These are phyloP conservation scores for Bathelium albidoporum DNA, from an alignment of 495 filamentous ascomycete species.

Conservation along the genomic window DNA sequence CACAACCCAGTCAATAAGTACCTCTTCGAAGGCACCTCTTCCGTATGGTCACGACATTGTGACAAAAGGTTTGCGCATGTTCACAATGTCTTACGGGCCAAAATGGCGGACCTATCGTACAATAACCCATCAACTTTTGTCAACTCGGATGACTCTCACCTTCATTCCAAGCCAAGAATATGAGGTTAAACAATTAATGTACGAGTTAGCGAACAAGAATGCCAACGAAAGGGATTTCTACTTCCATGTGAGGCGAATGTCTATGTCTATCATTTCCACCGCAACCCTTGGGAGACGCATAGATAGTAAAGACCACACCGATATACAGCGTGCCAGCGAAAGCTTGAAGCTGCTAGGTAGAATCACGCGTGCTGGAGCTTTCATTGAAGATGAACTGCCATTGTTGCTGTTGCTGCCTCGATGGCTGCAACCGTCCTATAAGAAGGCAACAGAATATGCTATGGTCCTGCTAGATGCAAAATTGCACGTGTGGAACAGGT, in stretches of 20 bases:
- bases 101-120: slow-evolving; percentile 23
- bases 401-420: slow-evolving; percentile 16
- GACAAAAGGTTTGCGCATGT: slow-evolving; percentile 15
- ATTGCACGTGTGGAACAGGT: slow-evolving; percentile 9
- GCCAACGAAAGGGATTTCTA: slow-evolving; percentile 19
- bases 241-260: slow-evolving; percentile 19
- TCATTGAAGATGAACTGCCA: slow-evolving; percentile 21
- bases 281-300: slow-evolving; percentile 23
- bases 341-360: slow-evolving; percentile 18
- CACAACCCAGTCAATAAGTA: background rate
- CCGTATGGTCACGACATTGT: slow-evolving; percentile 25
- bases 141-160: slow-evolving; percentile 15
- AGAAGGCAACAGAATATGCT: slow-evolving; percentile 18
- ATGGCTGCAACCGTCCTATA: slow-evolving; percentile 17
- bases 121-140: slow-evolving; percentile 24
- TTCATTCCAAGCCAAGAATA: slow-evolving; percentile 27
- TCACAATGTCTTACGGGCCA: slow-evolving; percentile 23
- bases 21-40: slow-evolving; percentile 22
- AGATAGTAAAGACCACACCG: slow-evolving; percentile 17
- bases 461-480: slow-evolving; percentile 18
- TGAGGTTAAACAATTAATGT: slow-evolving; percentile 25
- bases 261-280: slow-evolving; percentile 25
- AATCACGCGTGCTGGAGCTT: slow-evolving; percentile 15
- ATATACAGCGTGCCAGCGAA: slow-evolving; percentile 18
- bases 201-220: slow-evolving; percentile 21